Percentiles rank a stretch among this genome's conserved stretches.
These are phyloP conservation scores for Sphaerulina musiva DNA, from an alignment of 2,329 filamentous ascomycete species.

Conservation along the genomic window DNA sequence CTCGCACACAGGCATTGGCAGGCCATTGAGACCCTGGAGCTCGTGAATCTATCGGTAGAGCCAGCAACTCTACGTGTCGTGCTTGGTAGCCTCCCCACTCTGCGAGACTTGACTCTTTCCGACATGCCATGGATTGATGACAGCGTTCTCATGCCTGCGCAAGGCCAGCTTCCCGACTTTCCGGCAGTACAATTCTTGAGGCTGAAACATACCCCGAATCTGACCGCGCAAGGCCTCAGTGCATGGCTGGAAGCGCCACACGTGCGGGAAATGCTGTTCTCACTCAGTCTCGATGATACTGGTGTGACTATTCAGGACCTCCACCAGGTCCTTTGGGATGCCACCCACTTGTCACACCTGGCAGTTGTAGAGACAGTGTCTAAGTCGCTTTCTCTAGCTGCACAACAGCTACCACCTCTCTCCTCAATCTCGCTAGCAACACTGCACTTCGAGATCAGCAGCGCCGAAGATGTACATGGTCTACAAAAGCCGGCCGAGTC, in stretches of 20 bases:
- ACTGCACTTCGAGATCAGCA: slow-evolving; percentile 76
- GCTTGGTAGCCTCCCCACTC: slow-evolving; percentile 57
- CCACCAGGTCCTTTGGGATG: slow-evolving; percentile 54
- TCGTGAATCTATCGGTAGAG: slow-evolving; percentile 63
- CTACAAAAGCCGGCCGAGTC: slow-evolving; percentile 47
- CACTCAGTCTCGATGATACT: slow-evolving; percentile 65
- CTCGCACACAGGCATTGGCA: slow-evolving; percentile 63
- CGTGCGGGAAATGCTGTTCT: slow-evolving; percentile 55
- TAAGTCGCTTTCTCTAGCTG: slow-evolving; percentile 48
- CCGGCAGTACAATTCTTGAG: slow-evolving; percentile 68
- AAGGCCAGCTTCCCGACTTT: slow-evolving; percentile 59
- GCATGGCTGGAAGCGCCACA: slow-evolving; percentile 59
- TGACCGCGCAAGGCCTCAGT: slow-evolving; percentile 66
- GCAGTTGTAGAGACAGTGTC: slow-evolving; percentile 52
- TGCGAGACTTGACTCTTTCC: slow-evolving; percentile 69
- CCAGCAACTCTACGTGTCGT: slow-evolving; percentile 64
- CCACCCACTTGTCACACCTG: slow-evolving; percentile 53
- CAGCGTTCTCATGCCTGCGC: slow-evolving; percentile 62
- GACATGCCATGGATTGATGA: slow-evolving; percentile 67
- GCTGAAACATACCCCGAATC: slow-evolving; percentile 61
- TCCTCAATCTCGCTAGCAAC: slow-evolving; percentile 62
- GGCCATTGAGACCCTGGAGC: slow-evolving; percentile 65
- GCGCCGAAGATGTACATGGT: slow-evolving; percentile 54
- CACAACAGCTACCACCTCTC: slow-evolving; percentile 55
- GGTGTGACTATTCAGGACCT: slow-evolving; percentile 59